Percentiles rank a stretch among this genome's conserved stretches.
phyloP scores from a whole-genome alignment of 2,329 filamentous ascomycete genomes.

The Helminthosporium solani region DNA sequence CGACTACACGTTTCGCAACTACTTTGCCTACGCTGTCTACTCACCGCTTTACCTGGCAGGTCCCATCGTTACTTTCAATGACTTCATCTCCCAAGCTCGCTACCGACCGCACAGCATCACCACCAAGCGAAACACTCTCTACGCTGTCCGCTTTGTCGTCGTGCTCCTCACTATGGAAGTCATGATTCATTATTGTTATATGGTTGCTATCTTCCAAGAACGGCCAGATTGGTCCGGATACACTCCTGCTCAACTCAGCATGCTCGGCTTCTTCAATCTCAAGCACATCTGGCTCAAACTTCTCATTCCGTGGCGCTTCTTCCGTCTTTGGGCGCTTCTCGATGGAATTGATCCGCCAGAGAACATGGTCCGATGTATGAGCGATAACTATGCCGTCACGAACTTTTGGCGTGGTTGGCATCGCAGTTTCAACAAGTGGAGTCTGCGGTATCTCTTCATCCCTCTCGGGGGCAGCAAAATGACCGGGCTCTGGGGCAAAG shows the following conservation, averaged over 20 bases:
- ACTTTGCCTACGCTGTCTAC: slow-evolving; percentile 85
- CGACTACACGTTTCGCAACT: slow-evolving; percentile 82
- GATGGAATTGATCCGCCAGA: slow-evolving; percentile 94
- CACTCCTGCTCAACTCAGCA: slow-evolving; percentile 80
- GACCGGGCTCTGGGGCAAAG: slow-evolving; percentile 44
- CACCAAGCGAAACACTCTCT: slow-evolving; percentile 69
- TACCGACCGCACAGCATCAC: slow-evolving; percentile 73
- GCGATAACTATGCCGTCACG: slow-evolving; percentile 86
- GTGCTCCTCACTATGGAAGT: slow-evolving; percentile 82
- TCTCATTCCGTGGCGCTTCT: slow-evolving; percentile 95
- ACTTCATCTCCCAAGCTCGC: slow-evolving; percentile 86
- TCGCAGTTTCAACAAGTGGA: slow-evolving; percentile 90
- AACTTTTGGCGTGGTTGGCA: slow-evolving; percentile 98
- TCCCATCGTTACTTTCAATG: slow-evolving; percentile 95
- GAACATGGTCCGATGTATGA: slow-evolving; percentile 97
- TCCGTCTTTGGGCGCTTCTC: slow-evolving; percentile 90
- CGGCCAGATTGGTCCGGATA: slow-evolving; percentile 79
- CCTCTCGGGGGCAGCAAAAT: slow-evolving; percentile 72
- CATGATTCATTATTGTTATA: slow-evolving; percentile 87
- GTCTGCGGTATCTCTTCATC: slow-evolving; percentile 89
- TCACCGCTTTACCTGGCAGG: slow-evolving; percentile 90
- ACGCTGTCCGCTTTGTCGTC: slow-evolving; percentile 78
- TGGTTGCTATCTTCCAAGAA: slow-evolving; percentile 84
- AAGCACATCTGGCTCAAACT: slow-evolving; percentile 98
- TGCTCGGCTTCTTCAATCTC: slow-evolving; percentile 94